Percentiles rank a stretch among this genome's conserved stretches.
Evolutionary conservation across 169 alveolate genomes (phyloP).

Genomic region (Plasmodium reichenowi): DNA sequence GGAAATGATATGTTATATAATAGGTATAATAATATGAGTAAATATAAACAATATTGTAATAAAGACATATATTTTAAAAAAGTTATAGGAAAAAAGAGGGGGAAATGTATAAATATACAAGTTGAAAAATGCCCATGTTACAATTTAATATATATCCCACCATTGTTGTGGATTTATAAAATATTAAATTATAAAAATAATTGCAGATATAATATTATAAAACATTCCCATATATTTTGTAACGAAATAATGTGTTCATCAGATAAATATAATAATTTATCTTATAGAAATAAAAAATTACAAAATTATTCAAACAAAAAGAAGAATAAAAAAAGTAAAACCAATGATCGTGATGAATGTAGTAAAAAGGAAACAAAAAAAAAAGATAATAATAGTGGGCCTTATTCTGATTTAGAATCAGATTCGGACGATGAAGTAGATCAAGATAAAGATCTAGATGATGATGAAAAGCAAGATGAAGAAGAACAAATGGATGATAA

Average conservation of each 20-base stretch:
- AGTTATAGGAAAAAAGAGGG: neutral
- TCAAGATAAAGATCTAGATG: conserved; percentile 30
- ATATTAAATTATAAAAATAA: neutral
- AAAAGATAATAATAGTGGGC: conserved; percentile 3
- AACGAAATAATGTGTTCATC: conserved; percentile 8
- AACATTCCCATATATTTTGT: neutral
- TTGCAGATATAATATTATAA: neutral
- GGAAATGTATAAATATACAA: conserved; percentile 3
- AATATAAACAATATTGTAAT: no score
- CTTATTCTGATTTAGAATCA: conserved; percentile 15
- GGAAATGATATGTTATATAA: no score
- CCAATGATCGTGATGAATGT: conserved; percentile 14
- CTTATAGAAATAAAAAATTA: conserved; percentile 10
- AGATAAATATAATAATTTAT: conserved; percentile 5
- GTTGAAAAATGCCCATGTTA: neutral
- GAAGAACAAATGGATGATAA: neutral
- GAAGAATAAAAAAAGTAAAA: conserved; percentile 24
- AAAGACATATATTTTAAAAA: neutral
- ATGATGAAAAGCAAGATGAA: conserved; percentile 15
- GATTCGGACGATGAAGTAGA: conserved; percentile 50
- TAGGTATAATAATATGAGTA: no score
- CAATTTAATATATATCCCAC: neutral
- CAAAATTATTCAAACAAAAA: conserved; percentile 9
- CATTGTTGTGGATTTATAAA: neutral
- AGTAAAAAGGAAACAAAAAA: conserved; percentile 22